phyloP scores from a whole-genome alignment of 495 filamentous ascomycete genomes.

The Hyphodiscus hymeniophilus region DNA sequence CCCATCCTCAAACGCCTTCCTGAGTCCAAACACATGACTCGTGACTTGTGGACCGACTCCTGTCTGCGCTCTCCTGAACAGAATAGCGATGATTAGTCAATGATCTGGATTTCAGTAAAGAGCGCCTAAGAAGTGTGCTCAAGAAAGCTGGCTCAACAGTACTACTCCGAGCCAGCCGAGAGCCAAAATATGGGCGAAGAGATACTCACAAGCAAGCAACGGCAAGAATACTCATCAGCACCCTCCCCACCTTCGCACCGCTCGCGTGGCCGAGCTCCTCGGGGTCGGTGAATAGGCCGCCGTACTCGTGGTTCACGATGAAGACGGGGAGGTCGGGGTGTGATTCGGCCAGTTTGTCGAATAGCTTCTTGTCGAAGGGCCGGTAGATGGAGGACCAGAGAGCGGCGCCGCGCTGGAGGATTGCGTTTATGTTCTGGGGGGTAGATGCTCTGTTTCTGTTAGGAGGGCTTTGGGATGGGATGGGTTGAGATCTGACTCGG shows the following conservation, averaged over 20 bases:
- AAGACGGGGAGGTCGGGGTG: conserved; percentile 75
- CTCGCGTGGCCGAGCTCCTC: conserved; percentile 16
- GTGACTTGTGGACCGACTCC: conserved; percentile 73
- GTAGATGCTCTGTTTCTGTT: conserved; percentile 32
- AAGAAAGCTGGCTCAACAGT: no score
- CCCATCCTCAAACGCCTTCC: conserved; percentile 65
- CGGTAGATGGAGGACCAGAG: conserved; percentile 70
- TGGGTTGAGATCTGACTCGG: no score
- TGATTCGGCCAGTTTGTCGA: conserved; percentile 52
- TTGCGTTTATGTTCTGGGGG: conserved; percentile 37
- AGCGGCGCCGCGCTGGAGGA: conserved; percentile 44
- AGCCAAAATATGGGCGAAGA: no score
- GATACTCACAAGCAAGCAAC: conserved; percentile 60
- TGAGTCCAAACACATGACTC: conserved; percentile 64
- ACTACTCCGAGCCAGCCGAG: no score
- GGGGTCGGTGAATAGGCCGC: conserved; percentile 59
- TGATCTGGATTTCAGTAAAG: no score
- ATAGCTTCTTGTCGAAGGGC: conserved; percentile 61
- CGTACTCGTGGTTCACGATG: conserved; percentile 64
- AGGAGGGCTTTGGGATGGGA: conserved; percentile 27
- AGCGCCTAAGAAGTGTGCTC: no score
- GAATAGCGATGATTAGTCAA: no score
- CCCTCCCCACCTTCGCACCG: conserved; percentile 48
- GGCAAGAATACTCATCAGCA: conserved; percentile 59
- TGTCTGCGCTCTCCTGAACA: conserved; percentile 56